phyloP scores from a whole-genome alignment of 345 rosid genomes.

The Anacardium occidentale region DNA sequence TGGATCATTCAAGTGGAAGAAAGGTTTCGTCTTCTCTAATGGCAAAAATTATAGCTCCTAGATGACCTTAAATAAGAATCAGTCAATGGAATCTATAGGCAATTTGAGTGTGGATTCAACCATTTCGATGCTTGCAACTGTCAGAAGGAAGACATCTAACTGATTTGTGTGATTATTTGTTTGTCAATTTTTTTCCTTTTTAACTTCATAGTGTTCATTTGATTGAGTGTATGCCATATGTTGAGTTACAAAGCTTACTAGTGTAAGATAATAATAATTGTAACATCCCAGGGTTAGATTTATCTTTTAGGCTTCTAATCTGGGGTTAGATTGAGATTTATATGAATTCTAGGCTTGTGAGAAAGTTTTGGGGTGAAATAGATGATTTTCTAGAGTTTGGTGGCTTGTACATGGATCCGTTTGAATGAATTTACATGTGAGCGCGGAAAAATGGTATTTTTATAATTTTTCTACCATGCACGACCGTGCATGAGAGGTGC shows the following conservation, averaged over 20 bases:
- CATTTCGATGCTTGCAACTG: constrained; percentile 71
- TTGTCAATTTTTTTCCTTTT: constrained; percentile 13
- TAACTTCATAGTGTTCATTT: constrained; percentile 33
- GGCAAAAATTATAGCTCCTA: constrained; percentile 54
- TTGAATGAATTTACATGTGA: no score
- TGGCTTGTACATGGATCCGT: no score
- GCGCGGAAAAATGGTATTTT: no score
- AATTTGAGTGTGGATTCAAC: constrained; percentile 76
- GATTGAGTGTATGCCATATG: constrained; percentile 48
- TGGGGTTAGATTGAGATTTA: no score
- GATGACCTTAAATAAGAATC: constrained; percentile 34
- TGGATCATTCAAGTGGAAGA: constrained; percentile 80
- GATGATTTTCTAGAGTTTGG: no score
- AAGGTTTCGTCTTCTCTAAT: constrained; percentile 58
- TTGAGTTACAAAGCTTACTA: constrained; percentile 28
- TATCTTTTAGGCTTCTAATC: no score
- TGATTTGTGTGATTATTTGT: constrained; percentile 72
- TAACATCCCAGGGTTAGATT: no score
- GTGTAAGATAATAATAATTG: constrained; percentile 50
- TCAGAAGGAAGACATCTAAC: constrained; percentile 85
- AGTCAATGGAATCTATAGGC: constrained; percentile 53
- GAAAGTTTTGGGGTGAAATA: no score
- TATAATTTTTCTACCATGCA: no score
- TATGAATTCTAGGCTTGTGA: no score
- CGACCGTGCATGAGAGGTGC: no score